Evolutionary conservation across 73 alveolate species (phyloP).

Genomic region (Paramecium caudatum): DNA sequence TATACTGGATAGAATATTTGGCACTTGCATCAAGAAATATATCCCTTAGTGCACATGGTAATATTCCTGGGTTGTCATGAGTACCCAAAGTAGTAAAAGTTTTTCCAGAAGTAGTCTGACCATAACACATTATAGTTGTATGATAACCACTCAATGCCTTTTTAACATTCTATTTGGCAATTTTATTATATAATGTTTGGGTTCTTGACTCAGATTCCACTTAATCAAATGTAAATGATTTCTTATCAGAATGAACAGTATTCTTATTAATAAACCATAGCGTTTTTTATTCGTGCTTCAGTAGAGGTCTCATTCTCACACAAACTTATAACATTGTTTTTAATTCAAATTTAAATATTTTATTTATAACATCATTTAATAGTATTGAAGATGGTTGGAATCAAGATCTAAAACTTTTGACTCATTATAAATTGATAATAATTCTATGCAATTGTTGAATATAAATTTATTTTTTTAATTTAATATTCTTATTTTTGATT

Average conservation of each 20-base stretch:
- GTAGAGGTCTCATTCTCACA: slow-evolving; percentile 96
- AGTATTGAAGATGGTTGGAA: not conserved
- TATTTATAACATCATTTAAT: not conserved
- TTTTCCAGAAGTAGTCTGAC: slow-evolving; percentile 92
- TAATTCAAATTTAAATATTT: slow-evolving; percentile 38
- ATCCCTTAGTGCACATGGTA: slow-evolving; percentile 82
- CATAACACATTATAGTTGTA: slow-evolving; percentile 89
- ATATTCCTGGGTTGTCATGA: slow-evolving; percentile 83
- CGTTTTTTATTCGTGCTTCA: slow-evolving; percentile 95
- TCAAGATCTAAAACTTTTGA: not conserved
- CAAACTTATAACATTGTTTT: slow-evolving; percentile 87
- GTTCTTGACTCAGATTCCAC: slow-evolving; percentile 73
- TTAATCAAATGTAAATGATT: slow-evolving; percentile 77
- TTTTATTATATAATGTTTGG: slow-evolving; percentile 76
- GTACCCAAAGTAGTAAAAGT: slow-evolving; percentile 90
- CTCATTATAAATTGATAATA: not conserved
- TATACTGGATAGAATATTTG: slow-evolving; percentile 78
- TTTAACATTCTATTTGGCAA: slow-evolving; percentile 74
- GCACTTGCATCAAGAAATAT: slow-evolving; percentile 77
- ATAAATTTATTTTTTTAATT: slow-evolving; percentile 14
- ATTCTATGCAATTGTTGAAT: not conserved
- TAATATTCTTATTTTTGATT: slow-evolving; percentile 22
- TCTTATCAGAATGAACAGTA: slow-evolving; percentile 52
- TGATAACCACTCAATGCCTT: slow-evolving; percentile 83
- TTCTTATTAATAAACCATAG: slow-evolving; percentile 95